Percentiles rank a stretch among this genome's conserved stretches.
These are phyloP conservation scores for Aspergillus alliaceus DNA, from an alignment of 2,329 filamentous ascomycete species.

Conservation along the genomic window DNA sequence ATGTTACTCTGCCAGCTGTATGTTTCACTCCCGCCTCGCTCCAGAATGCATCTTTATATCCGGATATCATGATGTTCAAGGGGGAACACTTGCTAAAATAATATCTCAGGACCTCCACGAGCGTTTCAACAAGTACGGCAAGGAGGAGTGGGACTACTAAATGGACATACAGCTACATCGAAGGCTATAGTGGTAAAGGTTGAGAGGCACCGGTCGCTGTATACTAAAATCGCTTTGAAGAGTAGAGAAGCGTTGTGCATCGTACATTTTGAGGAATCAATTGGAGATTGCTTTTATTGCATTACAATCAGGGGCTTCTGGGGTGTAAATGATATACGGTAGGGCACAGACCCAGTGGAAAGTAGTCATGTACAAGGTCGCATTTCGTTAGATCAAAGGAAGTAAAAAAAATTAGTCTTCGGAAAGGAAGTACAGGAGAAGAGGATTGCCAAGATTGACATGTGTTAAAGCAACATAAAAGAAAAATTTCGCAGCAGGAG, in stretches of 20 bases:
- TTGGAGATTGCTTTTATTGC: slow-evolving; percentile 29
- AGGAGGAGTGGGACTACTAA: slow-evolving; percentile 71
- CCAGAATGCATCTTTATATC: neutral
- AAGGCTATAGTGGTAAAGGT: slow-evolving; percentile 16
- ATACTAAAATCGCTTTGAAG: slow-evolving; percentile 32
- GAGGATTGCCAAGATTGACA: slow-evolving; percentile 2
- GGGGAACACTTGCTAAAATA: slow-evolving; percentile 8
- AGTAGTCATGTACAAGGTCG: slow-evolving; percentile 14
- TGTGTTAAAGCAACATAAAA: slow-evolving; percentile 5
- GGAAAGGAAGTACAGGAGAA: slow-evolving; percentile 17
- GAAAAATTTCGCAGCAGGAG: slow-evolving; percentile 7
- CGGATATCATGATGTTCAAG: neutral
- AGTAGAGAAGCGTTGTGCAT: slow-evolving; percentile 35
- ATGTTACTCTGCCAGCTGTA: slow-evolving; percentile 90
- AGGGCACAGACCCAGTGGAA: neutral
- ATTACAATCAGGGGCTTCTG: slow-evolving; percentile 8
- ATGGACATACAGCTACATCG: slow-evolving; percentile 13
- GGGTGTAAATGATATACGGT: slow-evolving; percentile 2
- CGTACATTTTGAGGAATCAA: slow-evolving; percentile 31
- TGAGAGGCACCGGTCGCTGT: slow-evolving; percentile 26
- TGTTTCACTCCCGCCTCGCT: slow-evolving; percentile 23
- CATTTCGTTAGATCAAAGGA: slow-evolving; percentile 18
- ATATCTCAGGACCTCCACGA: slow-evolving; percentile 78
- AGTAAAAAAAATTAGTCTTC: slow-evolving; percentile 13
- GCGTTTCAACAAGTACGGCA: slow-evolving; percentile 99